Evolutionary conservation across 495 filamentous ascomycete species (phyloP).

Genomic region (Podospora australis): DNA sequence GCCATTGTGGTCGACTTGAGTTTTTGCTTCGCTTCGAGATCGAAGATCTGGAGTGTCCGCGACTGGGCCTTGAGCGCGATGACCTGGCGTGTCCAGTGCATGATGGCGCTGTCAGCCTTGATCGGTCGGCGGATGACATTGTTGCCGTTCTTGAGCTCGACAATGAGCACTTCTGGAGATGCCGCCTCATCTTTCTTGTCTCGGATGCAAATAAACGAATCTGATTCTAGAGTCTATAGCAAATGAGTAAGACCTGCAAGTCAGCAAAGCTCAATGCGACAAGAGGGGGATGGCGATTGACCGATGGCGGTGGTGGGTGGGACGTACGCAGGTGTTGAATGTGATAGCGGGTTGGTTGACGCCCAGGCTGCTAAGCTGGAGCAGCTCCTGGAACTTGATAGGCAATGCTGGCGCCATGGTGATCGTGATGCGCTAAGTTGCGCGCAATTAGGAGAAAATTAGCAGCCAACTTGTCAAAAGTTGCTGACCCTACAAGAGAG

Average conservation of each 20-base stretch:
- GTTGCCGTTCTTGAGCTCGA: constrained; percentile 93
- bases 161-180: constrained; percentile 88
- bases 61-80: constrained; percentile 91
- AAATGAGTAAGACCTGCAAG: constrained; percentile 8
- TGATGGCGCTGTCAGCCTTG: constrained; percentile 99
- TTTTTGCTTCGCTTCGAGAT: constrained; percentile 82
- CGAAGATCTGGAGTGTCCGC: constrained; percentile 95
- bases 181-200: constrained; percentile 78
- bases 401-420: constrained; percentile 54
- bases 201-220: constrained; percentile 89
- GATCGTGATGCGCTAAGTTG: constrained; percentile 28
- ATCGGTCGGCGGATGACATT: constrained; percentile 89
- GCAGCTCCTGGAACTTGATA: constrained; percentile 91
- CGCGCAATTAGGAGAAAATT: constrained; percentile 21
- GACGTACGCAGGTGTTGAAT: constrained; percentile 92
- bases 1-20: constrained; percentile 91
- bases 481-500: constrained; percentile 10
- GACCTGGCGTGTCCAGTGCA: constrained; percentile 95
- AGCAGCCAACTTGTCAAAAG: constrained; percentile 32
- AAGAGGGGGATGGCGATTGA: constrained; percentile 1
- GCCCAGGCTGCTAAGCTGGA: constrained; percentile 73
- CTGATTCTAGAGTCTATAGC: constrained; percentile 88
- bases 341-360: constrained; percentile 86
- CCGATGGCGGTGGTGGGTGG: constrained; percentile 2
- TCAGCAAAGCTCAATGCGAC: constrained; percentile 12